Evolutionary conservation across 768 basidiomycete species (phyloP).

Genomic region (Tricholoma furcatifolium): DNA sequence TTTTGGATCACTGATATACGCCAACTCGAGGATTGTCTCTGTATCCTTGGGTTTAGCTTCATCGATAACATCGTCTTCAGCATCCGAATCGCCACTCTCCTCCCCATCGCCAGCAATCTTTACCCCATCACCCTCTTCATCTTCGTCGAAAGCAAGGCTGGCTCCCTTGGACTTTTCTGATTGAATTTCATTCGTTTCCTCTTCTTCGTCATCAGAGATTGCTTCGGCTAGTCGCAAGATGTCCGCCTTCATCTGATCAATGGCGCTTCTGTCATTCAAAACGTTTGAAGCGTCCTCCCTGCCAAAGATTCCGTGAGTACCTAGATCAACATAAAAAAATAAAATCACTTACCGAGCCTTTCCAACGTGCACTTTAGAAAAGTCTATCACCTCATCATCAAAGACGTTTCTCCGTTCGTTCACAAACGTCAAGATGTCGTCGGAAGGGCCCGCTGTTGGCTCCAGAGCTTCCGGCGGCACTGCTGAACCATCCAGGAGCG

Average conservation of each 20-base stretch:
- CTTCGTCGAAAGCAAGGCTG: conserved; percentile 34
- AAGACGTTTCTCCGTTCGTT: conserved; percentile 70
- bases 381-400: conserved; percentile 70
- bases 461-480: conserved; percentile 34
- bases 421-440: conserved; percentile 19
- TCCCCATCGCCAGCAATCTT: conserved; percentile 64
- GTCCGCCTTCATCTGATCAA: conserved; percentile 79
- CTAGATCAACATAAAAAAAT: conserved; percentile 2
- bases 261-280: conserved; percentile 54
- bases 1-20: conserved; percentile 73
- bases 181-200: conserved; percentile 30
- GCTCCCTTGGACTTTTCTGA: conserved; percentile 26
- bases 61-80: conserved; percentile 34
- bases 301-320: neutral
- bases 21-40: conserved; percentile 71
- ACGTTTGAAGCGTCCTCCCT: conserved; percentile 47
- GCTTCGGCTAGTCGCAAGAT: conserved; percentile 77
- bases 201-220: conserved; percentile 66
- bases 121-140: conserved; percentile 52
- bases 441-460: neutral
- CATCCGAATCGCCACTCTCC: conserved; percentile 28
- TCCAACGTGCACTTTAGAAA: conserved; percentile 55
- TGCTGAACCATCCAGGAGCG: conserved; percentile 74
- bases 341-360: conserved; percentile 44
- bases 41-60: conserved; percentile 30